A percentile compares a stretch with the other conserved stretches of the same genome.
phyloP scores from a whole-genome alignment of 23 red algal genomes.

The Cyanidium caldarium region DNA sequence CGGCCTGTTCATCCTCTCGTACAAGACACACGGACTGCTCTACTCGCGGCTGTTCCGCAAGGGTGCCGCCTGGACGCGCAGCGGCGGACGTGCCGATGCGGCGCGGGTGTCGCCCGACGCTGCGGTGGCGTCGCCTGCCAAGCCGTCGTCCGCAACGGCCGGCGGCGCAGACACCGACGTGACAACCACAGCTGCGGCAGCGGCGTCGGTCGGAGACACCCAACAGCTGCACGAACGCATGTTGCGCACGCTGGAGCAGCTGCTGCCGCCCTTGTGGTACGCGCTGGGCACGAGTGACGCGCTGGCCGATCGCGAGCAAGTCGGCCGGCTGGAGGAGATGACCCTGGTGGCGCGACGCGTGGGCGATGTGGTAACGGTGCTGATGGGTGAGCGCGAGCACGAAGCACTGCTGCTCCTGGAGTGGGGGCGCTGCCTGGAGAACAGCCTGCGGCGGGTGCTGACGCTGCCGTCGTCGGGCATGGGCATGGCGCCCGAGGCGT shows the following conservation, averaged over 20 bases:
- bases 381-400: neutral
- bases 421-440: neutral
- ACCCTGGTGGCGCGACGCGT: neutral
- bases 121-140: neutral
- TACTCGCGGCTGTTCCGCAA: neutral
- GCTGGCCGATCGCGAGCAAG: neutral
- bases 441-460: neutral
- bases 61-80: neutral
- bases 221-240: neutral
- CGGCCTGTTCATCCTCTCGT: neutral
- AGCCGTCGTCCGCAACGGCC: no score
- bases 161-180: no score
- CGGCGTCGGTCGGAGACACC: no score
- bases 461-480: neutral
- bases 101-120: neutral
- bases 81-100: neutral
- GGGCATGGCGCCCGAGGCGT: neutral
- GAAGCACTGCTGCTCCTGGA: neutral
- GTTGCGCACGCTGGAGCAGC: slow-evolving; percentile 1
- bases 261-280: neutral
- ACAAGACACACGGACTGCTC: neutral
- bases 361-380: neutral
- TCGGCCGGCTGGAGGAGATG: neutral
- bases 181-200: no score
- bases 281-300: neutral